phyloP scores from a whole-genome alignment of 2,329 filamentous ascomycete species.

The Sporothrix phasma region DNA sequence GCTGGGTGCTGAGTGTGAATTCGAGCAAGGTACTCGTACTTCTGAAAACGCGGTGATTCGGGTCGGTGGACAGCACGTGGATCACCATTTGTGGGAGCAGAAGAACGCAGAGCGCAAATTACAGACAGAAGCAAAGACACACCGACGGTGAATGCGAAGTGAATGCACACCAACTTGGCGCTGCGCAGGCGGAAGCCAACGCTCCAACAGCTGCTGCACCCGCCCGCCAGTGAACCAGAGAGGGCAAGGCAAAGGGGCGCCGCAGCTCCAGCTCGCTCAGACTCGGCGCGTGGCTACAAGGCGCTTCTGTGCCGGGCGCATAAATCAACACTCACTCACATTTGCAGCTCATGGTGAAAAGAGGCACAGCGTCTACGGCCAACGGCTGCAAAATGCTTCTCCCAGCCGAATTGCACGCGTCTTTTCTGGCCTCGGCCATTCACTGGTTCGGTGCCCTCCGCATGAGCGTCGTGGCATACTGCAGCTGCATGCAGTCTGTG shows the following conservation, averaged over 20 bases:
- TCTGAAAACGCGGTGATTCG: neutral
- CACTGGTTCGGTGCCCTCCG: neutral
- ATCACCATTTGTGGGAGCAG: neutral
- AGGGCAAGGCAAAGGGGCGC: neutral
- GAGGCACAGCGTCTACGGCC: neutral
- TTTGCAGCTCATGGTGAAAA: neutral
- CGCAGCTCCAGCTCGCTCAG: neutral
- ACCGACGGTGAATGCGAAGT: neutral
- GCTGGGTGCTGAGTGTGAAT: neutral
- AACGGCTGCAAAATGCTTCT: neutral
- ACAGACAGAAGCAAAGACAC: neutral
- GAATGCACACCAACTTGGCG: neutral
- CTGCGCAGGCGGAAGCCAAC: neutral
- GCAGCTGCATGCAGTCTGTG: conserved; percentile 5
- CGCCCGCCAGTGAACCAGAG: neutral
- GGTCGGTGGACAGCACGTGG: neutral
- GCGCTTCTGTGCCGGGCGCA: neutral
- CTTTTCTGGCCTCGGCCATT: neutral
- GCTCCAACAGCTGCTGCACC: neutral
- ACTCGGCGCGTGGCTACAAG: conserved; percentile 6
- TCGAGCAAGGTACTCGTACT: neutral
- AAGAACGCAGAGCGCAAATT: neutral
- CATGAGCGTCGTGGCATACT: neutral
- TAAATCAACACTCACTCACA: neutral
- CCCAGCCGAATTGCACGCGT: neutral